A percentile compares a stretch with the other conserved stretches of the same genome.
phyloP scores from a whole-genome alignment of 352 stramenopile species.

The Phytopythium sindhum region DNA sequence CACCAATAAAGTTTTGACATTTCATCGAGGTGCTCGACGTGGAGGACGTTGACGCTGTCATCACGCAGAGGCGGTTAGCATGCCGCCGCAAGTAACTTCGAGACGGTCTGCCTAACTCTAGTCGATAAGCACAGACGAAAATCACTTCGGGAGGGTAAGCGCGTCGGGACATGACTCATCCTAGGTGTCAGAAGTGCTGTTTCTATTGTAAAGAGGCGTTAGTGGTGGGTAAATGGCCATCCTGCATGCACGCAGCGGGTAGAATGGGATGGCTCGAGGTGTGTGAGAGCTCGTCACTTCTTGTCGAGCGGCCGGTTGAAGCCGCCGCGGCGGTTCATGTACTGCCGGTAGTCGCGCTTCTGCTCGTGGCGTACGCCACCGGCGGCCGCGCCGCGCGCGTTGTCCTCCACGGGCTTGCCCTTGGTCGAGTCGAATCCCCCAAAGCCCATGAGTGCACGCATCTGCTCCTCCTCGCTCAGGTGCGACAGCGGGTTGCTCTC shows the following conservation, averaged over 20 bases:
- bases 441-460: slow-evolving; percentile 37
- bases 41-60: too few species aligned
- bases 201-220: not conserved
- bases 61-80: too few species aligned
- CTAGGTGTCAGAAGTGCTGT: not conserved
- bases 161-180: too few species aligned
- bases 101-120: too few species aligned
- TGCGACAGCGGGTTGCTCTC: slow-evolving; percentile 20
- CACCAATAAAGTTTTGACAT: too few species aligned
- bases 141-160: not conserved
- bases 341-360: slow-evolving; percentile 95
- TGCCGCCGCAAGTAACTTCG: too few species aligned
- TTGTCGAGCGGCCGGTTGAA: slow-evolving; percentile 95
- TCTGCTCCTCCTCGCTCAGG: slow-evolving; percentile 39
- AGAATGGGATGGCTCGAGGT: too few species aligned
- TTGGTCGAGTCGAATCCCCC: slow-evolving; percentile 92
- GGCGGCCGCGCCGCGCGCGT: slow-evolving; percentile 71
- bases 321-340: slow-evolving; percentile 96
- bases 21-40: too few species aligned
- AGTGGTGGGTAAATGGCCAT: not conserved
- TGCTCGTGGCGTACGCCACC: slow-evolving; percentile 87
- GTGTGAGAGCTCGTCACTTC: not conserved
- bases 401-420: slow-evolving; percentile 91
- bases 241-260: too few species aligned
- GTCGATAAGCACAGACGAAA: not conserved